Percentiles rank a stretch among this genome's conserved stretches.
Conservation (phyloP, 768 basidiomycete genomes). For the Hericium rajendrae region DNA sequence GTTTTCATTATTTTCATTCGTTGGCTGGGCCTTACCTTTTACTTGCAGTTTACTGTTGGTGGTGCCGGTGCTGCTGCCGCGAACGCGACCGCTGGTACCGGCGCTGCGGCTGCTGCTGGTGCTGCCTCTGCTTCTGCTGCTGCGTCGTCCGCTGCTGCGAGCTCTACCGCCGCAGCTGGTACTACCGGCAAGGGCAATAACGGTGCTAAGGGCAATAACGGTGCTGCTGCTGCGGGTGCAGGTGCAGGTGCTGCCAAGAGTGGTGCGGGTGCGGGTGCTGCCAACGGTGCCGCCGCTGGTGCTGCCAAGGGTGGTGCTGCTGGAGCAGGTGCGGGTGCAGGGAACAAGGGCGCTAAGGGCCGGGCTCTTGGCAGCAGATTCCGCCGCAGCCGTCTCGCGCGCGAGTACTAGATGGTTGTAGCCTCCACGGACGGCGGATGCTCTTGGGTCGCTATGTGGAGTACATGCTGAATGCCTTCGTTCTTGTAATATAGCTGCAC, state of each 20-base stretch:
- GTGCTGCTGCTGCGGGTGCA: slow-evolving; percentile 10
- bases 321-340: not conserved
- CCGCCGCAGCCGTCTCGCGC: slow-evolving; percentile 1
- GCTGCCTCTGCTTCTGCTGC: slow-evolving; percentile 3
- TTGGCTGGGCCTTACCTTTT: not conserved
- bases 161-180: not conserved
- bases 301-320: slow-evolving; percentile 2
- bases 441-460: not conserved
- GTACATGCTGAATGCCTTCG: not conserved
- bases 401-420: not conserved
- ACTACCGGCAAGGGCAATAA: not conserved
- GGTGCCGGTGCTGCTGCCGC: slow-evolving; percentile 11
- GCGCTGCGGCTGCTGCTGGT: slow-evolving; percentile 1
- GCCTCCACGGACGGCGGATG: not conserved
- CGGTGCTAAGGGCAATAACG: slow-evolving; percentile 3
- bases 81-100: not conserved
- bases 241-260: slow-evolving; percentile 3
- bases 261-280: slow-evolving; percentile 9
- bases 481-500: not conserved
- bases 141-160: not conserved
- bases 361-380: not conserved
- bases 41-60: slow-evolving; percentile 8
- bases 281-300: slow-evolving; percentile 8
- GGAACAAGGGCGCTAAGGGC: slow-evolving; percentile 2
- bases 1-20: not conserved